Percentiles rank a stretch among this genome's conserved stretches.
These are phyloP conservation scores for Leccinum olivaceopallidum DNA, from an alignment of 768 basidiomycete genomes.

Conservation along the genomic window DNA sequence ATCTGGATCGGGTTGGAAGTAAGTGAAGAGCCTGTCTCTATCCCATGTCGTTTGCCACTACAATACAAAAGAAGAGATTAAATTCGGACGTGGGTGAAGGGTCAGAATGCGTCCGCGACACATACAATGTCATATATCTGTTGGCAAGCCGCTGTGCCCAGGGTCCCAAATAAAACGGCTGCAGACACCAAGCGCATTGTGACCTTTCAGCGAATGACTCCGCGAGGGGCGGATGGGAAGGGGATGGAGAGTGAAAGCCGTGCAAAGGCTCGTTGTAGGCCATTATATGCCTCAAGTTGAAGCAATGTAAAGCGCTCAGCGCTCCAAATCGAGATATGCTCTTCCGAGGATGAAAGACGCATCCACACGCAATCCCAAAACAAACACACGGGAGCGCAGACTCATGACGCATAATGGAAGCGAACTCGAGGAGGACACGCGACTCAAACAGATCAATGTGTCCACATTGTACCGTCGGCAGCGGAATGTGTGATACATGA, in stretches of 20 bases:
- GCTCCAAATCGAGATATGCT: slow-evolving; percentile 6
- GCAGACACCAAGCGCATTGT: slow-evolving; percentile 21
- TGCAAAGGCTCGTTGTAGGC: background rate
- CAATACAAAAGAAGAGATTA: background rate
- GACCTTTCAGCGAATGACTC: background rate
- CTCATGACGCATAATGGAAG: background rate
- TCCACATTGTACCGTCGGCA: background rate
- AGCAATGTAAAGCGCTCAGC: slow-evolving; percentile 5
- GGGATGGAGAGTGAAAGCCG: slow-evolving; percentile 3
- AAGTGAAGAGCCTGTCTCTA: slow-evolving; percentile 30
- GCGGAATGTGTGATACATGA: background rate
- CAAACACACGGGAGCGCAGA: background rate
- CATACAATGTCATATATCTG: slow-evolving; percentile 57
- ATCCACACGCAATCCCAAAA: background rate
- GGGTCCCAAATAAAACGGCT: slow-evolving; percentile 17
- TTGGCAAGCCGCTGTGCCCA: slow-evolving; percentile 39
- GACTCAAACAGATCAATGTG: background rate
- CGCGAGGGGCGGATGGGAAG: slow-evolving; percentile 1
- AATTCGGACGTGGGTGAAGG: slow-evolving; percentile 6
- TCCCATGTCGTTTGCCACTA: slow-evolving; percentile 59
- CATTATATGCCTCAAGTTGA: slow-evolving; percentile 19
- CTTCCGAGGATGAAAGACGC: slow-evolving; percentile 1
- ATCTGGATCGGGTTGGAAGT: slow-evolving; percentile 30
- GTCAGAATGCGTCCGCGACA: background rate
- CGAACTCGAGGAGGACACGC: background rate